Evolutionary conservation across 306 rosid genomes (phyloP), one percentile per base, ranked within the genome.

Genomic region (Rosa chinensis): DNA sequence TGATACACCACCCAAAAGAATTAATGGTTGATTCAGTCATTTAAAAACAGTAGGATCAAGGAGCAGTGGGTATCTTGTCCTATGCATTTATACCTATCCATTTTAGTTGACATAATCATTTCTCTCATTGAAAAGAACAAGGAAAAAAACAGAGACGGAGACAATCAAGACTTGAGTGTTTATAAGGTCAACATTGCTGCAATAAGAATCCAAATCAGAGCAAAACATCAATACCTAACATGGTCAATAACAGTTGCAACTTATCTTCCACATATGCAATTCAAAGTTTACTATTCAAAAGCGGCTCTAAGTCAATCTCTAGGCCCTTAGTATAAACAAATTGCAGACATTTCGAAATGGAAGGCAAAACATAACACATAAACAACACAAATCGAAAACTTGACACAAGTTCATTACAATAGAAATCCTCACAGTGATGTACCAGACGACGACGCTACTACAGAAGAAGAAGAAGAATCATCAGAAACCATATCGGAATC

Each of bases 401-500:
- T 21, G 1, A 59, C 48, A 43, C 21, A 79, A 25, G 50, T 63
- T 72, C 79, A 83, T 76, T 48, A 73, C 6, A 45, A 72, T 12
- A 74, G 66, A 88, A 88, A 88, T 64, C 79, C 97, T 93, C 92
- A 93, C 98, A 74, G 70, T 86, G 93, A 77, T 85, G 79, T 61
- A 74, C 80, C 79, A 11, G 88, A 74, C 16, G 85, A 75, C 4
- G 81, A 81, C 70, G 88, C 85, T 20, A 82, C 63, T 66, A 72
- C 70, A 67, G 85, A 82, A 76, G 39, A 17, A 52, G 45, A 80
- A 47, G 39, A 17, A 53, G 45, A 80, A 47, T 58, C 82, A 47
- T 17, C 85, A 9, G 35, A 45, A 77, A 44, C 73, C 47, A 44
- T 44, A 44, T 44, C 47, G 10, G 2, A 69, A 81, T 39, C 56